Percentiles rank a stretch among this genome's conserved stretches.
Evolutionary conservation across 2,329 filamentous ascomycete genomes (phyloP).

Genomic region (Pyricularia grisea): DNA sequence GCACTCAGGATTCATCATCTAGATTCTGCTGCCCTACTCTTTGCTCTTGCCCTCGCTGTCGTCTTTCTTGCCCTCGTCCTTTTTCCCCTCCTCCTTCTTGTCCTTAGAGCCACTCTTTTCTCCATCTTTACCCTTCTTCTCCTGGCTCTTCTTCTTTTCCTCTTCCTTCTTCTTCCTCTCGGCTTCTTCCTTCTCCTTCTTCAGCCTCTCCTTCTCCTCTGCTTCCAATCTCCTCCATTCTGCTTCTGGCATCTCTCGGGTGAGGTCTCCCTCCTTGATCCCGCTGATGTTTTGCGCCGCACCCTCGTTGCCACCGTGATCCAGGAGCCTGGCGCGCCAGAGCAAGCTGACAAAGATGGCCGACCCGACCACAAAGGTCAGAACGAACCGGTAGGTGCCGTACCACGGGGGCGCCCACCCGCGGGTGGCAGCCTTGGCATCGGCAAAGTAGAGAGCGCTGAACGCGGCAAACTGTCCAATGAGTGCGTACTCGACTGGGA

Average conservation of each 20-base stretch:
- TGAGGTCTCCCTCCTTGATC: not conserved
- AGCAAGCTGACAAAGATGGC: slow-evolving; percentile 75
- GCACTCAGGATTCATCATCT: not conserved
- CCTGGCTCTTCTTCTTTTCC: slow-evolving; percentile 15
- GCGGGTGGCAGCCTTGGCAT: slow-evolving; percentile 59
- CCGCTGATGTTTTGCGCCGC: slow-evolving; percentile 12
- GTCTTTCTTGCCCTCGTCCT: slow-evolving; percentile 9
- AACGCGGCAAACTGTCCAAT: slow-evolving; percentile 83
- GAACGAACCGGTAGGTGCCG: slow-evolving; percentile 77
- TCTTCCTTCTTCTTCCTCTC: slow-evolving; percentile 16
- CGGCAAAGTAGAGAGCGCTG: slow-evolving; percentile 75
- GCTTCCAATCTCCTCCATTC: slow-evolving; percentile 31
- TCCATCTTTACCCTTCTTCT: slow-evolving; percentile 7
- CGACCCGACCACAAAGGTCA: slow-evolving; percentile 81
- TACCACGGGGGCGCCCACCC: slow-evolving; percentile 87
- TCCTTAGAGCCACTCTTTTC: slow-evolving; percentile 9
- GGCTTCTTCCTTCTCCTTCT: slow-evolving; percentile 23
- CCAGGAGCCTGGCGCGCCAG: slow-evolving; percentile 66
- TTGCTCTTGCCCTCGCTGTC: slow-evolving; percentile 11
- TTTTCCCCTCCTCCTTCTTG: slow-evolving; percentile 15
- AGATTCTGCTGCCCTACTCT: slow-evolving; percentile 9
- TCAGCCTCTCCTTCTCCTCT: slow-evolving; percentile 15
- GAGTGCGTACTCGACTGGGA: slow-evolving; percentile 77
- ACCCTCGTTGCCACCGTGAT: slow-evolving; percentile 15
- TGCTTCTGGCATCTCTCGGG: slow-evolving; percentile 12